Evolutionary conservation across 176 grass and related monocot genomes (phyloP).

Genomic region (Rhipidocladum racemiflorum): DNA sequence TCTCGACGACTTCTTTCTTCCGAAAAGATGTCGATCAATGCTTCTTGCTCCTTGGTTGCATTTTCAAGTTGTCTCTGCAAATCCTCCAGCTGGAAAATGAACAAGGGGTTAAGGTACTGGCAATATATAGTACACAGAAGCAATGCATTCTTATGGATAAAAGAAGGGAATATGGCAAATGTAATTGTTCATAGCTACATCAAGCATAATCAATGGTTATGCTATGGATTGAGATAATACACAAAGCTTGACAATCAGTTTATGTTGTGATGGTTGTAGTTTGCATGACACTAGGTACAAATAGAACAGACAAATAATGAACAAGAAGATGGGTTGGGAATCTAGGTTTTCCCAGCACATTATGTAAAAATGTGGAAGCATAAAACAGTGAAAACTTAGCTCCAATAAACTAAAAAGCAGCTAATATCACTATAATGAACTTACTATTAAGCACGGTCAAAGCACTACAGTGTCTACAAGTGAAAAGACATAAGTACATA

Average conservation of each 20-base stretch:
- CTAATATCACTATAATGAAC: not conserved
- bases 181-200: not conserved
- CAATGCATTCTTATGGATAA: not conserved
- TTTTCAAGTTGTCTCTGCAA: conserved; percentile 66
- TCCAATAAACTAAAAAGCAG: not conserved
- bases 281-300: not conserved
- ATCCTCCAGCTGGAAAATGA: conserved; percentile 69
- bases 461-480: conserved; percentile 10
- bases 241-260: not conserved
- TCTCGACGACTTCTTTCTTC: conserved; percentile 85
- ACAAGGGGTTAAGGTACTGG: not conserved
- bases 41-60: conserved; percentile 82
- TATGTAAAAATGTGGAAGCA: not conserved
- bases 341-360: not conserved
- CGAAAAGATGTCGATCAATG: conserved; percentile 85
- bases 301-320: conserved; percentile 11
- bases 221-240: not conserved
- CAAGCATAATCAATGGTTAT: not conserved
- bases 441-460: not conserved
- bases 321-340: not conserved
- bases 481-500: conserved; percentile 31
- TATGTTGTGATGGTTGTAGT: not conserved
- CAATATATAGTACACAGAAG: not conserved
- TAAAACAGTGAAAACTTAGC: not conserved
- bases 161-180: not conserved